A percentile compares a stretch with the other conserved stretches of the same genome.
Evolutionary conservation across 441 rosid species (phyloP).

Genomic region (Croton setiger): DNA sequence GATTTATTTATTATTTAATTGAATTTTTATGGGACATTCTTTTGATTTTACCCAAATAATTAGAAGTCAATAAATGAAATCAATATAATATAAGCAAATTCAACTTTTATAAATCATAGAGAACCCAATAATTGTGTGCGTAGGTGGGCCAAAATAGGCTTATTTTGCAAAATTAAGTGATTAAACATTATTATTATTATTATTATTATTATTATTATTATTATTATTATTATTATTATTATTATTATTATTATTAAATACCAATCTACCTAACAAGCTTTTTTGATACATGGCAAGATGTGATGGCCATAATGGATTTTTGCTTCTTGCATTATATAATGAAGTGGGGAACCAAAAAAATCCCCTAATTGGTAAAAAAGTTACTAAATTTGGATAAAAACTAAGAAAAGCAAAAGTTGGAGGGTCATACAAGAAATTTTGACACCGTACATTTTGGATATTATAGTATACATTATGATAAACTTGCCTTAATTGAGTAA

Average conservation of each 20-base stretch:
- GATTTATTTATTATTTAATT: neutral
- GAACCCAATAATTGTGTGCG: slow-evolving; percentile 11
- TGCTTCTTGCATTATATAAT: slow-evolving; percentile 1
- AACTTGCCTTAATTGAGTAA: slow-evolving; percentile 17
- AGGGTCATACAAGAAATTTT: neutral
- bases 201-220: no score
- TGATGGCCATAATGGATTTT: slow-evolving; percentile 14
- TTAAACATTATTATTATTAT: slow-evolving; percentile 14
- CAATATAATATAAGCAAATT: no score
- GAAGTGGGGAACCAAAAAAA: slow-evolving; percentile 1
- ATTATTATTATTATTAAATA: no score
- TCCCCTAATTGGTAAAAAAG: neutral
- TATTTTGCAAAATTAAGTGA: neutral
- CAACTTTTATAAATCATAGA: neutral
- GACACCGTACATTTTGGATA: neutral
- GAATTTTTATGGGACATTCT: neutral
- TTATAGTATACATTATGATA: slow-evolving; percentile 8
- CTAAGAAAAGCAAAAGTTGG: no score
- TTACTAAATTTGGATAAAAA: neutral
- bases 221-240: no score
- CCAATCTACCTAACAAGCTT: neutral
- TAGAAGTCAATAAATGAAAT: neutral
- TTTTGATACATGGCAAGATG: slow-evolving; percentile 16
- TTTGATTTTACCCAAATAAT: neutral
- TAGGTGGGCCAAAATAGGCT: slow-evolving; percentile 19